phyloP scores from a whole-genome alignment of 2,329 filamentous ascomycete genomes.

The Fusarium torreyae region DNA sequence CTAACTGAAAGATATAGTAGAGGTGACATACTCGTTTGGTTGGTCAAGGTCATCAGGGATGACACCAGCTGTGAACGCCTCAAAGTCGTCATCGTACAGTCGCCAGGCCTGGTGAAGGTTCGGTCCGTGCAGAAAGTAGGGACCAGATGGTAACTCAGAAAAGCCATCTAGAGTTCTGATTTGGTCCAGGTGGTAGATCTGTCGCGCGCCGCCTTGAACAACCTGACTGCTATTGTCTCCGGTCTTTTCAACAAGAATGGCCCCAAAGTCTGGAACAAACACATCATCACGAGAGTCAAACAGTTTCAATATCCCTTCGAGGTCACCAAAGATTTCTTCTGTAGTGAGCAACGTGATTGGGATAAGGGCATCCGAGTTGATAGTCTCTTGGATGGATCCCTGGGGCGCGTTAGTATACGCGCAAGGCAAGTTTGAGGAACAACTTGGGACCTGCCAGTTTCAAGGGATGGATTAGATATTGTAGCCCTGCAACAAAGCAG shows the following conservation, averaged over 20 bases:
- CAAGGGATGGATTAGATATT: slow-evolving; percentile 59
- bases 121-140: slow-evolving; percentile 59
- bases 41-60: slow-evolving; percentile 54
- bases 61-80: slow-evolving; percentile 57
- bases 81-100: slow-evolving; percentile 57
- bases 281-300: slow-evolving; percentile 58
- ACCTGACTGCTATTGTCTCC: slow-evolving; percentile 24
- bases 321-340: slow-evolving; percentile 56
- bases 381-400: slow-evolving; percentile 60
- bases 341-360: slow-evolving; percentile 59
- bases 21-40: slow-evolving; percentile 45
- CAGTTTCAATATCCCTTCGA: slow-evolving; percentile 54
- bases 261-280: slow-evolving; percentile 57
- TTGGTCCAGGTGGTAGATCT: slow-evolving; percentile 45
- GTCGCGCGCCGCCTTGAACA: neutral
- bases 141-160: slow-evolving; percentile 56
- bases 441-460: slow-evolving; percentile 51
- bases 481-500: slow-evolving; percentile 56
- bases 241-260: slow-evolving; percentile 58
- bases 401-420: slow-evolving; percentile 44
- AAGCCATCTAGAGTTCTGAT: slow-evolving; percentile 39
- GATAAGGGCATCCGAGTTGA: slow-evolving; percentile 58
- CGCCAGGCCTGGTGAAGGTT: slow-evolving; percentile 60
- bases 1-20: neutral
- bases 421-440: neutral